Evolutionary conservation across 352 stramenopile genomes (phyloP), one percentile per base, ranked within the genome.

Genomic region (Pythium phragmiticola): DNA sequence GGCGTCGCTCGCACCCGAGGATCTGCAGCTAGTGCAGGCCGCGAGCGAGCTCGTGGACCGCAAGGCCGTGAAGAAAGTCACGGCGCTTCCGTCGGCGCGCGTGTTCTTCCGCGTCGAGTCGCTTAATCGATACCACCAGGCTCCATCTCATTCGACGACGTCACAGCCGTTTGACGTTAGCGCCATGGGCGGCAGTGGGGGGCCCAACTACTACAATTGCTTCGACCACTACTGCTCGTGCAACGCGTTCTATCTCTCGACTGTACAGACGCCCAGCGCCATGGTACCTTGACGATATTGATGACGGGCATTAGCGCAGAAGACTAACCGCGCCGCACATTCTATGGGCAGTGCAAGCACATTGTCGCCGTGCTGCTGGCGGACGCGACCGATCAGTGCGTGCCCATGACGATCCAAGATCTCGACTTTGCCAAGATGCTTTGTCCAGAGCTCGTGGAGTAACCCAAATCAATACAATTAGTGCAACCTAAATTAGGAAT

Each of bases 191-290:
- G 74, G 75, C n/a, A 71, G 45, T 16, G 75, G 74, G 2, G 75
- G 76, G 4, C 72, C 78, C 4, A 86, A 78, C 46, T 90, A 85
- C 66, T 90, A 90, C 78, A 90, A 87, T 57, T 84, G 77, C 67
- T 85, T 88, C 33, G 63, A 76, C 46, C 81, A 90, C 55, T 90
- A 87, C 57, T 90, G 81, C 69, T 80, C 75, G 21, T 90, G 81
- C 63, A 65, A 64, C 13, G 68, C 68, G 4, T 90, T 90, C 70
- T 77, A 84, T 46, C 64, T 82, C 46, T 75, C 66, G 42, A 63
- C 63, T 0, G 65, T 78, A 34, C 72, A 69, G 57, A 66, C 70
- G 28, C 69, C 81, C 0, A 79, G 69, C 17, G 74, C 81, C 6
- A 87, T 90, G 81, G 81, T 89, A 73, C 33, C 62, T 52, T 26